Base-by-base conservation (phyloP, 2,329 filamentous ascomycete genomes). In the Triangularia setosa region DNA sequence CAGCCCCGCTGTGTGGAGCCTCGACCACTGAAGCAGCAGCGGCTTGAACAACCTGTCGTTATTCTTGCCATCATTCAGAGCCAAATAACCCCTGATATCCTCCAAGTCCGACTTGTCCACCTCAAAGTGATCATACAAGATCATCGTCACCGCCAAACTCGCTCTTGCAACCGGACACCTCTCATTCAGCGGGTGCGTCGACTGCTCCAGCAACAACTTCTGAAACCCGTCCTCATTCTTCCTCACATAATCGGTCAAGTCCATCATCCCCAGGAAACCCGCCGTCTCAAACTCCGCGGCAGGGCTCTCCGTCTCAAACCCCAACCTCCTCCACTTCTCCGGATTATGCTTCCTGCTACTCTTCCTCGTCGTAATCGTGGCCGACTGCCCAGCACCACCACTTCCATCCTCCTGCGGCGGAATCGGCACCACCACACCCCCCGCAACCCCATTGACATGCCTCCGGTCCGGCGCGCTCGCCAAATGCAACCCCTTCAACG, bases 241-340 rank as follows among this genome's bases (percentile, higher is more conserved):
- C 72, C 90, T 87, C 58, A 97, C 92, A 75, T 92, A 99, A 76
- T 98, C 93, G 1, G 93, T 92, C 72, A 99, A 78, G 75, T 99
- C 95, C 93, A 99, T 98, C 86, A 99, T 92, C 27, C 95, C 95
- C 61, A 99, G 78, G 74, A 93, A 98, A 0, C 95, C 95, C 27
- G 91, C 90, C 44, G 86, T 81, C 21, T 92, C 88, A 73, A 99
- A 98, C 71, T 99, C 95, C 71, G 84, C 84, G 0, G 89, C 89
- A 3, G 95, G 95, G 69, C 86, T 93, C 76, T 99, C 95, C 0
- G 90, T 90, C 75, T 95, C 90, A 72, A 99, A 99, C 2, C 95
- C 95, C 52, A 99, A 77, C 61, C 93, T 84, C 71, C 93, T 85
- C 95, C 95, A 99, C 75, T 97, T 97, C 73, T 96, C 90, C 0